Conservation (phyloP, 768 basidiomycete species). For the Pulveroboletus sp. region DNA sequence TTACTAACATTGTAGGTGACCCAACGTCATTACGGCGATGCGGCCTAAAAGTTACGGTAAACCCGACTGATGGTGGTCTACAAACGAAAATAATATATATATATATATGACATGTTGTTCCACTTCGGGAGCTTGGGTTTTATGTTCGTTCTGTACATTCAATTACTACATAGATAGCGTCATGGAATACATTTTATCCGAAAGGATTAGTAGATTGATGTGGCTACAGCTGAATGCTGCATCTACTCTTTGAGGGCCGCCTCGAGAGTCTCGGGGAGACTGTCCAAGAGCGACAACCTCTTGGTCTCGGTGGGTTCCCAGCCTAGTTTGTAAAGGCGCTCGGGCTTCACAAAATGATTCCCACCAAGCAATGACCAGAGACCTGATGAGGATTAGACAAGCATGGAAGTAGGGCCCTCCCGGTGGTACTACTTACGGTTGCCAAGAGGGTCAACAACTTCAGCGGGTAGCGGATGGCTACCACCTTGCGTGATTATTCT, state of each 20-base stretch:
- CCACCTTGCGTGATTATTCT: slow-evolving; percentile 33
- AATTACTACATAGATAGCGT: not conserved
- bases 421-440: slow-evolving; percentile 28
- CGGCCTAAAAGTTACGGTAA: not conserved
- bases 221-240: not conserved
- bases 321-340: slow-evolving; percentile 35
- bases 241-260: slow-evolving; percentile 10
- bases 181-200: not conserved
- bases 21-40: not conserved
- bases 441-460: slow-evolving; percentile 34
- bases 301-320: slow-evolving; percentile 34
- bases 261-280: slow-evolving; percentile 25
- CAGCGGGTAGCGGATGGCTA: slow-evolving; percentile 29
- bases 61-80: not conserved
- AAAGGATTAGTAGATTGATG: not conserved
- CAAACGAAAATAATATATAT: not conserved
- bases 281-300: slow-evolving; percentile 26
- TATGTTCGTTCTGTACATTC: slow-evolving; percentile 7
- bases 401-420: not conserved
- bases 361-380: slow-evolving; percentile 40
- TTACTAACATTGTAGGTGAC: slow-evolving; percentile 7
- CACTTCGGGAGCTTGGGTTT: not conserved
- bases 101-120: slow-evolving; percentile 1
- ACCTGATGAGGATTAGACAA: slow-evolving; percentile 19
- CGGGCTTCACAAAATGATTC: slow-evolving; percentile 33